Base-by-base conservation (phyloP, 306 rosid genomes). In the Rosa multiflora region DNA sequence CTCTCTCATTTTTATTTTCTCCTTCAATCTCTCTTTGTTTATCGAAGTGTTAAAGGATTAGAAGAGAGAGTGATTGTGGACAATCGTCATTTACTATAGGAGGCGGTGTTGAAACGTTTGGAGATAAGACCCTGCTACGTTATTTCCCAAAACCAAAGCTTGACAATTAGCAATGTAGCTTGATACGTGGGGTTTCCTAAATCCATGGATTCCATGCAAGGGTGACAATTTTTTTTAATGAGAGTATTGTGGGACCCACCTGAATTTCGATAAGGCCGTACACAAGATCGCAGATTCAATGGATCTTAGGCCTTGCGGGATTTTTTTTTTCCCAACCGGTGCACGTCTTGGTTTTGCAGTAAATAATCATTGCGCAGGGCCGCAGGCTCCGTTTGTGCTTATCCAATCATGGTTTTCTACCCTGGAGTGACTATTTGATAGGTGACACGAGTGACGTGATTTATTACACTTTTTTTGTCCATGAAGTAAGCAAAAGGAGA, bases 91-190 rank as follows among this genome's bases (percentile, higher is more conserved):
- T 73, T 70, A 80, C 62, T 72, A 61, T 23, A 18, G 53, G 59
- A 48, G 80, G 78, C 85, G 86, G 89, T 79, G 89, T 79, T 29
- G 35, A 77, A 82, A 82, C 74, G 89, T 81, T 43, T 85, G 85
- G 70, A 72, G 92, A 90, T 88, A 88, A 92, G 87, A 74, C 79
- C 78, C 73, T 15, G 81, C 63, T 37, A 80, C 72, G 68, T 56
- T 87, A 83, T 74, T 80, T 86, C 53, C 88, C 69, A 78, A 83
- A 86, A 64, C 44, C 35, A 21, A 53, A 67, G 67, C 83, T 47
- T 82, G 89, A 75, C 46, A 77, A 78, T 75, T 85, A 67, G 69
- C 75, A 72, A 46, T n/a, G 51, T 2, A 0, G 61, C 1, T 23
- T 71, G 32, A 80, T 79, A 83, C 92, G 83, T 86, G 91, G 86